A percentile compares a stretch with the other conserved stretches of the same genome.
Conservation (phyloP, 2,329 filamentous ascomycete genomes). For the Fusarium lateritium region DNA sequence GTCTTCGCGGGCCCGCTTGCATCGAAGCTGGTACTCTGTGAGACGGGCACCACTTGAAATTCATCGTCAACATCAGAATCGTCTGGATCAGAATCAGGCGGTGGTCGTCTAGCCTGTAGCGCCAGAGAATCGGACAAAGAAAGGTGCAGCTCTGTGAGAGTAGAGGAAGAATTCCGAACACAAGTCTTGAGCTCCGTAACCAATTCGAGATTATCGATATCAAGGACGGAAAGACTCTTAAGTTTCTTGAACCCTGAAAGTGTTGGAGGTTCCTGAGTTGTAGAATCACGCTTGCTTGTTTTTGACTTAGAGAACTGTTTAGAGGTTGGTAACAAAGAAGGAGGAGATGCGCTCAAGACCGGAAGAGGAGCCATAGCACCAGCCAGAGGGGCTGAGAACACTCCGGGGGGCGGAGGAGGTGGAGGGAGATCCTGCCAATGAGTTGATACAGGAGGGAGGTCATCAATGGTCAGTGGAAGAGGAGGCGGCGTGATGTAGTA, state of each 20-base stretch:
- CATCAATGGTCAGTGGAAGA: conserved; percentile 56
- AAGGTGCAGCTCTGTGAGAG: conserved; percentile 68
- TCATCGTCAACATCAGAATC: conserved; percentile 71
- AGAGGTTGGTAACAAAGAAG: conserved; percentile 53
- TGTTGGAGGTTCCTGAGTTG: conserved; percentile 63
- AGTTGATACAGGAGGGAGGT: conserved; percentile 50
- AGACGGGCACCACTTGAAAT: conserved; percentile 61
- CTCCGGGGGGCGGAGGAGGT: conserved; percentile 41
- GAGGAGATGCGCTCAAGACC: conserved; percentile 45
- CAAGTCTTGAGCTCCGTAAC: conserved; percentile 70
- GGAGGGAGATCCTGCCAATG: conserved; percentile 51
- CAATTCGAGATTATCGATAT: conserved; percentile 72
- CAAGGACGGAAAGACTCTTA: conserved; percentile 67
- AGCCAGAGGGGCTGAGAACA: conserved; percentile 37
- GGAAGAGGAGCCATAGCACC: conserved; percentile 31
- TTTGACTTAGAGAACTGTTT: conserved; percentile 57
- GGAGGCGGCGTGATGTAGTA: conserved; percentile 66
- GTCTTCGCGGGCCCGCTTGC: conserved; percentile 60
- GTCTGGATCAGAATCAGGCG: conserved; percentile 59
- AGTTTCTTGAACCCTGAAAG: conserved; percentile 71
- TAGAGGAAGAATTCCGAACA: conserved; percentile 67
- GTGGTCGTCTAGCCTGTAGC: conserved; percentile 55
- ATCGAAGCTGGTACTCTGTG: conserved; percentile 54
- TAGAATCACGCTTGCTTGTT: conserved; percentile 51
- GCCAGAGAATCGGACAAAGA: conserved; percentile 71